Evolutionary conservation across 2,329 filamentous ascomycete species (phyloP).

Genomic region (Cordyceps cicadae): DNA sequence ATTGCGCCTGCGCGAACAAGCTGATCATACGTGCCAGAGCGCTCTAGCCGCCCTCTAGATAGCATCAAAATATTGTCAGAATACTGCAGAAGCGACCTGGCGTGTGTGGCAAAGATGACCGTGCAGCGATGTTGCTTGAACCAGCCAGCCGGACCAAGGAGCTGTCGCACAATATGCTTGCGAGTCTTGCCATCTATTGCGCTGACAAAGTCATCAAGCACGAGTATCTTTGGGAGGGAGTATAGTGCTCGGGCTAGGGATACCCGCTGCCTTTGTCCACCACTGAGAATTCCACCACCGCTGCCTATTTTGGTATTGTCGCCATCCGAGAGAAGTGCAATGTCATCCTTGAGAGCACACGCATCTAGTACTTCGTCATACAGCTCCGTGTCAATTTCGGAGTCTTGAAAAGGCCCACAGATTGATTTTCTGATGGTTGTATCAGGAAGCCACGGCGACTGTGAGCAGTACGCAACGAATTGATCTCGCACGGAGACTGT

Average conservation of each 20-base stretch:
- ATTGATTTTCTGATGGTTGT: conserved; percentile 26
- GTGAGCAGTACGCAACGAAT: conserved; percentile 2
- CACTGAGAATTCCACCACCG: conserved; percentile 29
- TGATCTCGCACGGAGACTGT: neutral
- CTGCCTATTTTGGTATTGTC: conserved; percentile 27
- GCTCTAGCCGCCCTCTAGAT: neutral
- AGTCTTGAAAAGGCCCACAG: conserved; percentile 13
- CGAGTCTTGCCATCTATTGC: conserved; percentile 20
- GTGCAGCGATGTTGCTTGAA: conserved; percentile 13
- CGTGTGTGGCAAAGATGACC: conserved; percentile 5
- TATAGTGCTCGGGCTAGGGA: conserved; percentile 24
- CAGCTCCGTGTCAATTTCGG: conserved; percentile 19
- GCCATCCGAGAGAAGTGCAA: conserved; percentile 22
- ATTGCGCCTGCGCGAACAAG: neutral
- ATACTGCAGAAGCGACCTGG: neutral
- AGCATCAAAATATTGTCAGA: neutral
- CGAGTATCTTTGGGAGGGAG: conserved; percentile 17
- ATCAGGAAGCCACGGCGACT: conserved; percentile 21
- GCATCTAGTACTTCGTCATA: conserved; percentile 22
- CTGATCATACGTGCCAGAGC: neutral
- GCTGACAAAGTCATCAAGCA: conserved; percentile 27
- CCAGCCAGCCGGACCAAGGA: conserved; percentile 12
- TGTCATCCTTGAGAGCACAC: conserved; percentile 19
- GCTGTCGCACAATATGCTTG: neutral
- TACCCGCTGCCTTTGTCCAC: conserved; percentile 29